phyloP scores from a whole-genome alignment of 1,284 basidiomycete species.

The Trichosporon sp. region DNA sequence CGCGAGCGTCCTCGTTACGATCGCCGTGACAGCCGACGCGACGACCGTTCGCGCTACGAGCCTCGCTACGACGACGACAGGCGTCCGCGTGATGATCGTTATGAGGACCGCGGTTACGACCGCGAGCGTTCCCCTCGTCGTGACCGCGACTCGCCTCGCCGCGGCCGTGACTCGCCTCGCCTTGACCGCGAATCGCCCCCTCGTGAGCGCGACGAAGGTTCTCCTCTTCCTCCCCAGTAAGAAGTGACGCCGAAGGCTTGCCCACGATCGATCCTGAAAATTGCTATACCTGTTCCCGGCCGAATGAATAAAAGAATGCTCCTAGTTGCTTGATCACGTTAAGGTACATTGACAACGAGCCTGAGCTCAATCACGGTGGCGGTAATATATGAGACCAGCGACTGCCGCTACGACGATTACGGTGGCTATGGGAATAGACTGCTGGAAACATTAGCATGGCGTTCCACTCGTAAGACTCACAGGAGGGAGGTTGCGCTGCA shows the following conservation, averaged over 20 bases:
- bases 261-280: neutral
- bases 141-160: constrained; percentile 10
- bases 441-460: neutral
- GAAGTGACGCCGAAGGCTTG: neutral
- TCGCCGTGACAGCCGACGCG: constrained; percentile 21
- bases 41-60: constrained; percentile 20
- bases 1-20: constrained; percentile 29
- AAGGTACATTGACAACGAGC: constrained; percentile 1
- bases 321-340: neutral
- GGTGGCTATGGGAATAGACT: constrained; percentile 33
- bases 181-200: neutral
- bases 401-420: constrained; percentile 40
- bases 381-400: constrained; percentile 40
- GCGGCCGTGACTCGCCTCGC: neutral
- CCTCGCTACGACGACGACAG: constrained; percentile 28
- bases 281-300: neutral
- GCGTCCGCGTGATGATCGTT: constrained; percentile 17
- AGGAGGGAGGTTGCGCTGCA: constrained; percentile 4
- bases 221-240: neutral
- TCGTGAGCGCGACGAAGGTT: neutral
- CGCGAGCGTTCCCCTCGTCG: constrained; percentile 23
- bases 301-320: neutral
- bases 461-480: neutral
- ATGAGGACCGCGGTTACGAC: constrained; percentile 16
- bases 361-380: constrained; percentile 11